phyloP scores from a whole-genome alignment of 495 filamentous ascomycete species.

The Talaromyces adpressus region DNA sequence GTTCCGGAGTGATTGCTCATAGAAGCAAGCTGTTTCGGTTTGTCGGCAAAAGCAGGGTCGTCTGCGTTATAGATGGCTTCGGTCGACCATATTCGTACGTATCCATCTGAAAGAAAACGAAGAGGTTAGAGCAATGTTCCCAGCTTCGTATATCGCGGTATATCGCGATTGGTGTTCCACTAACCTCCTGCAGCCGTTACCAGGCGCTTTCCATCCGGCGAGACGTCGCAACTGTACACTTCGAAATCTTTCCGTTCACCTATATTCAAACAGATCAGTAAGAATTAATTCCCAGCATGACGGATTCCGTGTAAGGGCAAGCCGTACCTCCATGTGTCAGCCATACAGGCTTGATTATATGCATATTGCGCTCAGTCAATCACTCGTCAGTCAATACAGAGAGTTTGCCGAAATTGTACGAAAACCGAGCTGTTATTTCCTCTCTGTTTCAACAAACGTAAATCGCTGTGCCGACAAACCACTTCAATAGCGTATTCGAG shows the following conservation, averaged over 20 bases:
- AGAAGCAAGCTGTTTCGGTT: slow-evolving; percentile 90
- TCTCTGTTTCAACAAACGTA: not conserved
- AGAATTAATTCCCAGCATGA: slow-evolving; percentile 10
- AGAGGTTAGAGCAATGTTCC: not conserved
- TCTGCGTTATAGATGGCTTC: slow-evolving; percentile 80
- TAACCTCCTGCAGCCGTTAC: slow-evolving; percentile 90
- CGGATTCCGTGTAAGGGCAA: slow-evolving; percentile 10
- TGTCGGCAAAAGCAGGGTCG: slow-evolving; percentile 54
- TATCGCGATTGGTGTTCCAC: slow-evolving; percentile 18
- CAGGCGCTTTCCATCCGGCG: slow-evolving; percentile 82
- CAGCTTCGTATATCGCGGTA: not conserved
- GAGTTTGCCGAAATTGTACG: not conserved
- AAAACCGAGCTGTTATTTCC: not conserved
- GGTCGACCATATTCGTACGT: slow-evolving; percentile 95
- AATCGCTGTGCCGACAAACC: not conserved
- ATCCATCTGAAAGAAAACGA: slow-evolving; percentile 60
- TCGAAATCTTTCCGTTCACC: slow-evolving; percentile 96
- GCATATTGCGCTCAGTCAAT: slow-evolving; percentile 47
- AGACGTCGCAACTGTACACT: slow-evolving; percentile 95
- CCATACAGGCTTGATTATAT: slow-evolving; percentile 90
- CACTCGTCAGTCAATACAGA: not conserved
- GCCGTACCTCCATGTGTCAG: slow-evolving; percentile 77
- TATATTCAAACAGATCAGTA: slow-evolving; percentile 18
- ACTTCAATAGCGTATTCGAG: slow-evolving; percentile 2
- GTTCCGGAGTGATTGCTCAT: slow-evolving; percentile 98